A percentile compares a stretch with the other conserved stretches of the same genome.
phyloP scores from a whole-genome alignment of 2,329 filamentous ascomycete species.

The Amphichorda felina region DNA sequence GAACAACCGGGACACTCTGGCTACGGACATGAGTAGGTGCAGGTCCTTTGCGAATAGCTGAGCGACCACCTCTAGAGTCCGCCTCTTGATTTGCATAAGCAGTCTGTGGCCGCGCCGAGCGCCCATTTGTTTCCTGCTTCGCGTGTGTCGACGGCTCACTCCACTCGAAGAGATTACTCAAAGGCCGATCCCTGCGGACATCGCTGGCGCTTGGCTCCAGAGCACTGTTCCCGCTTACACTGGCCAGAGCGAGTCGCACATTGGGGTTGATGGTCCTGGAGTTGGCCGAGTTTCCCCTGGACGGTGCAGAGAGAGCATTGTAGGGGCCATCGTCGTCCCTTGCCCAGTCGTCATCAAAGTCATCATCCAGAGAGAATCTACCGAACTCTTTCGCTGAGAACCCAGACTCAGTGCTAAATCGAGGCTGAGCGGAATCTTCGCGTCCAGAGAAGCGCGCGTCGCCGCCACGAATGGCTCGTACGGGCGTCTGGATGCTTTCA shows the following conservation, averaged over 20 bases:
- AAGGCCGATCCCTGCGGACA: conserved; percentile 32
- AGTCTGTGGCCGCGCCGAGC: conserved; percentile 56
- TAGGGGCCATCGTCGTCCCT: conserved; percentile 37
- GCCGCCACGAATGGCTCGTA: background rate
- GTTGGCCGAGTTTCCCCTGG: conserved; percentile 36
- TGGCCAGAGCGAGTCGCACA: conserved; percentile 40
- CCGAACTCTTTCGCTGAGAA: conserved; percentile 27
- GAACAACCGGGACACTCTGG: conserved; percentile 66
- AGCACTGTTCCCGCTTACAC: conserved; percentile 34
- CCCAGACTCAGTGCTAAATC: conserved; percentile 4
- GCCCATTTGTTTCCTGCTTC: conserved; percentile 44
- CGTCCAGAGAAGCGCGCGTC: conserved; percentile 4
- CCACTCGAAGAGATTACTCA: conserved; percentile 70
- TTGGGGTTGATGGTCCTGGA: conserved; percentile 39
- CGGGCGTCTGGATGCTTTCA: conserved; percentile 13
- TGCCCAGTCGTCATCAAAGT: conserved; percentile 53
- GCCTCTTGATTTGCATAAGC: conserved; percentile 66
- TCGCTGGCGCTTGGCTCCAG: conserved; percentile 14
- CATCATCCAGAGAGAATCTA: conserved; percentile 46
- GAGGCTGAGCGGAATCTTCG: conserved; percentile 3
- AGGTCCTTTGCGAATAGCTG: conserved; percentile 55
- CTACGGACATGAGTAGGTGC: conserved; percentile 62
- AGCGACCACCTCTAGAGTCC: conserved; percentile 58
- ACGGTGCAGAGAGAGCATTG: conserved; percentile 46
- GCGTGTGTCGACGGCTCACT: conserved; percentile 54